These are phyloP conservation scores for Golovinomyces cichoracearum DNA, from an alignment of 2,329 filamentous ascomycete genomes.

Conservation along the genomic window DNA sequence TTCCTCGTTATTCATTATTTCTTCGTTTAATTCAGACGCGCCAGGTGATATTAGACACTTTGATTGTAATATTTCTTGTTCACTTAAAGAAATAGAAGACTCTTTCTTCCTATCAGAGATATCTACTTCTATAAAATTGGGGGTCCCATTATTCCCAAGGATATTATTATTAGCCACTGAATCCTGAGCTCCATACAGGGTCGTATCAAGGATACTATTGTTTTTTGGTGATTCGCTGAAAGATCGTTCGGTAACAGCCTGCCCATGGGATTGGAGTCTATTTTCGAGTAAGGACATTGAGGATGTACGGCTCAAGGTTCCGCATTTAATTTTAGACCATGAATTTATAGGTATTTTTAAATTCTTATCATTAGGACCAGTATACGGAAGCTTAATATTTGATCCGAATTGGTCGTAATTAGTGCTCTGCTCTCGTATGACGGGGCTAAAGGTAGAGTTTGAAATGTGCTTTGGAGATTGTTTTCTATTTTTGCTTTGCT, in stretches of 20 bases:
- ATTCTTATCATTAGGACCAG: conserved; percentile 4
- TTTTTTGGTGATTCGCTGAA: neutral
- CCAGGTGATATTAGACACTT: no score
- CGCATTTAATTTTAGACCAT: neutral
- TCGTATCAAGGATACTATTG: neutral
- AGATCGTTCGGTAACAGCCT: neutral
- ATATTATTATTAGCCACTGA: no score
- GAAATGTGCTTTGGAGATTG: neutral
- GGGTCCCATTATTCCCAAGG: no score
- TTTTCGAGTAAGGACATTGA: neutral
- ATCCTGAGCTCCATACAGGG: neutral
- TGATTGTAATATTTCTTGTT: no score
- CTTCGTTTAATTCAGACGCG: no score
- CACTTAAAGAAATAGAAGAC: no score
- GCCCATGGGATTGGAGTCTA: neutral
- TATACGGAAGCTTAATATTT: conserved; percentile 10
- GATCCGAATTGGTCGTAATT: conserved; percentile 5
- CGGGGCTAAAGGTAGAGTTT: neutral
- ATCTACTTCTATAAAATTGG: no score
- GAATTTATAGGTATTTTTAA: conserved; percentile 15
- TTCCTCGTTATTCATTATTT: conserved; percentile 16
- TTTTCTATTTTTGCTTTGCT: neutral
- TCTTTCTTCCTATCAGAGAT: no score
- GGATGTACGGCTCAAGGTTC: neutral
- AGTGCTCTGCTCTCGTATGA: neutral